Percentiles rank a stretch among this genome's conserved stretches.
These are phyloP conservation scores for Cercospora sojina DNA, from an alignment of 2,329 filamentous ascomycete genomes.

Conservation along the genomic window DNA sequence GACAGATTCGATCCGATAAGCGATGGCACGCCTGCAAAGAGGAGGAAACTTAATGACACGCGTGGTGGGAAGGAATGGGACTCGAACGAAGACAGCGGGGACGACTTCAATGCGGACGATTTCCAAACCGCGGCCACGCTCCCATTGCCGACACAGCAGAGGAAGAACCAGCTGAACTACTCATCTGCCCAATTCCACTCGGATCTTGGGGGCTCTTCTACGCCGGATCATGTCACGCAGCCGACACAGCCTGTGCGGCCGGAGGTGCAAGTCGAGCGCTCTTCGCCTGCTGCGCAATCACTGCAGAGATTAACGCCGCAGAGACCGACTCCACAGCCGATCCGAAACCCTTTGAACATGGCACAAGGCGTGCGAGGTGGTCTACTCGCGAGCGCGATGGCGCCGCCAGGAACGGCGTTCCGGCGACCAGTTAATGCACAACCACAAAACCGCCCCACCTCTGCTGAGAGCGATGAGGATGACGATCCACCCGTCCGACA, in stretches of 20 bases:
- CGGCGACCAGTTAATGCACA: constrained; percentile 45
- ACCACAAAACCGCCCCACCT: constrained; percentile 16
- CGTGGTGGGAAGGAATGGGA: constrained; percentile 30
- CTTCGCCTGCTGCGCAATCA: constrained; percentile 59
- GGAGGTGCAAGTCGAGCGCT: constrained; percentile 78
- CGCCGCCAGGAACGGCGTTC: constrained; percentile 73
- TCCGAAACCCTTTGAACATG: constrained; percentile 8
- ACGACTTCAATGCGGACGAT: constrained; percentile 52
- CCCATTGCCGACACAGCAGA: constrained; percentile 30
- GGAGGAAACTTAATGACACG: constrained; percentile 32
- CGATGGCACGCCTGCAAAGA: constrained; percentile 37
- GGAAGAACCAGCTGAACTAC: constrained; percentile 26
- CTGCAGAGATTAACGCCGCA: constrained; percentile 41
- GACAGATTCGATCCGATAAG: constrained; percentile 38
- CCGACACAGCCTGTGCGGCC: constrained; percentile 43
- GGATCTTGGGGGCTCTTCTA: constrained; percentile 22
- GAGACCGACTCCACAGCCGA: constrained; percentile 28
- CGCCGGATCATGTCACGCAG: constrained; percentile 48
- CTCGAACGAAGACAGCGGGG: constrained; percentile 48
- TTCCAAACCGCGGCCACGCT: constrained; percentile 49
- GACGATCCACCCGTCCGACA: constrained; percentile 45
- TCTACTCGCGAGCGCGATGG: constrained; percentile 63
- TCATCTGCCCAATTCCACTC: constrained; percentile 26
- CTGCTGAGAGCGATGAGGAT: constrained; percentile 42
- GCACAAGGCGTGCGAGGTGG: constrained; percentile 33